These are phyloP conservation scores for Dispira simplex DNA, from an alignment of 192 early-diverging fungal species.

Conservation along the genomic window DNA sequence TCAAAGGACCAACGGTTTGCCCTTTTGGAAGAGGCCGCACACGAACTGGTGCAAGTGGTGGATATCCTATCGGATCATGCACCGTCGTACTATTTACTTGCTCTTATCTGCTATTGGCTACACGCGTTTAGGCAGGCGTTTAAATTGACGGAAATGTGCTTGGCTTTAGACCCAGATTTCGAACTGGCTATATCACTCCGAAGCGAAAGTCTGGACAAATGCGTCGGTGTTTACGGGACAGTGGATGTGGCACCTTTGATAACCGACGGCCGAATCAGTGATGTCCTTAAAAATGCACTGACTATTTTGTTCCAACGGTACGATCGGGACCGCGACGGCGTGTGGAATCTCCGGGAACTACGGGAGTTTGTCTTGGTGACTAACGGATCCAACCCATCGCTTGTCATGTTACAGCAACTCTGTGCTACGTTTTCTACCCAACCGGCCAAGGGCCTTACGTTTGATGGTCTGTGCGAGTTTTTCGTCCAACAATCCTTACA, in stretches of 20 bases:
- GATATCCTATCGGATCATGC: background rate
- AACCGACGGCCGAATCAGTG: background rate
- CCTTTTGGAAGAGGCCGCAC: background rate
- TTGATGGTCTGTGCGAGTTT: background rate
- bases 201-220: background rate
- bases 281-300: background rate
- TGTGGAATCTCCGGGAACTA: background rate
- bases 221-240: background rate
- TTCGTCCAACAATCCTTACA: background rate
- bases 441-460: background rate
- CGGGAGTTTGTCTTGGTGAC: background rate
- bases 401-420: background rate
- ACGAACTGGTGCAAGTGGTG: background rate
- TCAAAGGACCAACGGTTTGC: background rate
- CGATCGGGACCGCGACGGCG: background rate
- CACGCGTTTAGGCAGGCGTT: background rate
- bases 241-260: background rate
- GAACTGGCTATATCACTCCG: background rate
- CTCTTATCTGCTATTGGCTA: background rate
- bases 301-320: background rate
- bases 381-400: background rate
- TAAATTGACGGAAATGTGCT: background rate
- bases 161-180: background rate
- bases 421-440: background rate
- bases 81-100: background rate